Evolutionary conservation across 148 eudicot genomes (phyloP).

Genomic region (Gaultheria prostrata): DNA sequence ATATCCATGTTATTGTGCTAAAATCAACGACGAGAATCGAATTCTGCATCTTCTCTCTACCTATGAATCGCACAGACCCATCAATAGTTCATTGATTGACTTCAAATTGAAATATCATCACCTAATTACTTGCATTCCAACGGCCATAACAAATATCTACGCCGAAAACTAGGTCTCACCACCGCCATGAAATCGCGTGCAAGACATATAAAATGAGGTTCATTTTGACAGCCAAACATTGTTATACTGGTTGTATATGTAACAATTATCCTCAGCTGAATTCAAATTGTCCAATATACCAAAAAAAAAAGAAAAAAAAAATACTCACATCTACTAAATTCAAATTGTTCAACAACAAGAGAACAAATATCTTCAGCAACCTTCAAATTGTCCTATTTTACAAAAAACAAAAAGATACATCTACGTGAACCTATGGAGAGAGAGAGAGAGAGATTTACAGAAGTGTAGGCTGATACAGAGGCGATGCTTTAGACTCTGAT

Average conservation of each 20-base stretch:
- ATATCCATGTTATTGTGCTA: not conserved
- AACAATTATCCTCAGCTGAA: not conserved
- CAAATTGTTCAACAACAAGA: not conserved
- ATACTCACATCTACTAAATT: not conserved
- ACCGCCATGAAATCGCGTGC: not conserved
- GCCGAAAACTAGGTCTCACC: not conserved
- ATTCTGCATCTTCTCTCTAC: no score
- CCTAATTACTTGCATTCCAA: not conserved
- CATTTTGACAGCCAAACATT: not conserved
- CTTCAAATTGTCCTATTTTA: no score
- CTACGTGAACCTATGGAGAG: not conserved
- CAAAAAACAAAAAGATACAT: no score
- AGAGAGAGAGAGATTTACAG: constrained; percentile 2
- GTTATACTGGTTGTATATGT: no score
- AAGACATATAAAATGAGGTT: not conserved
- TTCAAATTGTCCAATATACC: not conserved
- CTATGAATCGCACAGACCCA: not conserved
- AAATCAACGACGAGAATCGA: not conserved
- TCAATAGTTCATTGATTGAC: not conserved
- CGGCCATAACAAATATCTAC: not conserved
- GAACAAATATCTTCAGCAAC: not conserved
- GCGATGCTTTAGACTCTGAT: not conserved
- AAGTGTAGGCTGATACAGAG: not conserved
- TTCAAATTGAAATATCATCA: not conserved
- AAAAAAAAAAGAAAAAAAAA: not conserved